These are phyloP conservation scores for Phytophthora tubulina DNA, from an alignment of 352 stramenopile species.

Conservation along the genomic window DNA sequence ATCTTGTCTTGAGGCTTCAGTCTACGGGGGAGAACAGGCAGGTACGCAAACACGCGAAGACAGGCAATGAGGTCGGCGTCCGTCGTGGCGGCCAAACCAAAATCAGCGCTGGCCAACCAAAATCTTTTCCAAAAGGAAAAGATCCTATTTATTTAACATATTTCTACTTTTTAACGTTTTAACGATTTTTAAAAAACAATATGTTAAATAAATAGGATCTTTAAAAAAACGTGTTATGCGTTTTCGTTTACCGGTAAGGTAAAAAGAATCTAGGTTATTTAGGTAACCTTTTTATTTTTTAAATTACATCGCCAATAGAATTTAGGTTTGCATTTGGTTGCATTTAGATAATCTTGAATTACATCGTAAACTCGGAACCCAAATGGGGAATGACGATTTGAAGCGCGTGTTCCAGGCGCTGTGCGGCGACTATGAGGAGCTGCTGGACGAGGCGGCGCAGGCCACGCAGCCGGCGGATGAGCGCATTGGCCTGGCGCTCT, in stretches of 20 bases:
- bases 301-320: not conserved
- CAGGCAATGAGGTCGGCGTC: not conserved
- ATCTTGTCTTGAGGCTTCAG: slow-evolving; percentile 21
- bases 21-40: not conserved
- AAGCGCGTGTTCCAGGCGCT: slow-evolving; percentile 64
- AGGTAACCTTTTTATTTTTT: too few relatives aligned
- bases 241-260: too few relatives aligned
- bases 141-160: too few relatives aligned
- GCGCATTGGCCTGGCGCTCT: slow-evolving; percentile 77
- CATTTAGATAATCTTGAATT: not conserved
- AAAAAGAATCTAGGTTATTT: too few relatives aligned
- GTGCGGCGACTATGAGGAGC: slow-evolving; percentile 75
- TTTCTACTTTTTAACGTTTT: too few relatives aligned
- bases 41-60: not conserved
- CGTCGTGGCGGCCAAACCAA: too few relatives aligned
- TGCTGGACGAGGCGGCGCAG: slow-evolving; percentile 70
- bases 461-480: slow-evolving; percentile 69
- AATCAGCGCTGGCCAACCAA: not conserved
- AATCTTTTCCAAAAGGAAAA: not conserved
- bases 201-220: too few relatives aligned
- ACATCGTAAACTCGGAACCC: not conserved
- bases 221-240: too few relatives aligned
- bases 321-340: not conserved
- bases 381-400: slow-evolving; percentile 43
- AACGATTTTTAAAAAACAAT: too few relatives aligned